Evolutionary conservation across 2,329 filamentous ascomycete genomes (phyloP).

Genomic region (Neofusicoccum ribis): DNA sequence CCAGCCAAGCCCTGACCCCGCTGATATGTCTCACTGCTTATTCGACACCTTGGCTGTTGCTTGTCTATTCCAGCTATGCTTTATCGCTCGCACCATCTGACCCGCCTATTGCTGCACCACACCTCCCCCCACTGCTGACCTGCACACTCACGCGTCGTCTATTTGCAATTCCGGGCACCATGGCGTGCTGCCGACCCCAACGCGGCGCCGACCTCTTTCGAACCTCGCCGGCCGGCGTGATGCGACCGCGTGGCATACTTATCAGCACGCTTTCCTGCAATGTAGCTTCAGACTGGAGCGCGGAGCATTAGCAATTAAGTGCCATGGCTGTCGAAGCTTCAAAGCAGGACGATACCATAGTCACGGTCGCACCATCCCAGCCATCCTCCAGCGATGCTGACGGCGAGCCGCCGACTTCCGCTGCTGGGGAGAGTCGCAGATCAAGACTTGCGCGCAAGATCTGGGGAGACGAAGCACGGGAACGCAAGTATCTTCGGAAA

Average conservation of each 20-base stretch:
- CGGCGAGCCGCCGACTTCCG: no score
- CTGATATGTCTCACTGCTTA: conserved; percentile 1
- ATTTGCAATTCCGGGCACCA: conserved; percentile 7
- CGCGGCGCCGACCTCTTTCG: not conserved
- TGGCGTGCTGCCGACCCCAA: conserved; percentile 4
- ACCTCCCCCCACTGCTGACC: conserved; percentile 10
- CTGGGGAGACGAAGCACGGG: not conserved
- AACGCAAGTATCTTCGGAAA: conserved; percentile 4
- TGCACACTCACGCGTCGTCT: not conserved
- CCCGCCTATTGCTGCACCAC: conserved; percentile 13
- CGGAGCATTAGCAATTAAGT: not conserved
- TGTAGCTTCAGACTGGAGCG: not conserved
- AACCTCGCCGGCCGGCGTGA: not conserved
- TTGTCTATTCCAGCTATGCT: not conserved
- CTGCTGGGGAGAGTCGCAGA: not conserved
- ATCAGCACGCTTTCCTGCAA: not conserved
- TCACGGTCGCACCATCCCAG: not conserved
- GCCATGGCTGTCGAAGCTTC: not conserved
- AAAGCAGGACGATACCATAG: not conserved
- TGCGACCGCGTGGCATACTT: conserved; percentile 2
- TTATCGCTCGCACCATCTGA: conserved; percentile 15
- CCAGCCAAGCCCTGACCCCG: not conserved
- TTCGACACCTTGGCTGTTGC: not conserved
- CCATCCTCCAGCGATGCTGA: not conserved
- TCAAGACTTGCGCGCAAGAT: not conserved